phyloP scores from a whole-genome alignment of 2,329 filamentous ascomycete genomes.

The Magnaporthiopsis rhizophila region DNA sequence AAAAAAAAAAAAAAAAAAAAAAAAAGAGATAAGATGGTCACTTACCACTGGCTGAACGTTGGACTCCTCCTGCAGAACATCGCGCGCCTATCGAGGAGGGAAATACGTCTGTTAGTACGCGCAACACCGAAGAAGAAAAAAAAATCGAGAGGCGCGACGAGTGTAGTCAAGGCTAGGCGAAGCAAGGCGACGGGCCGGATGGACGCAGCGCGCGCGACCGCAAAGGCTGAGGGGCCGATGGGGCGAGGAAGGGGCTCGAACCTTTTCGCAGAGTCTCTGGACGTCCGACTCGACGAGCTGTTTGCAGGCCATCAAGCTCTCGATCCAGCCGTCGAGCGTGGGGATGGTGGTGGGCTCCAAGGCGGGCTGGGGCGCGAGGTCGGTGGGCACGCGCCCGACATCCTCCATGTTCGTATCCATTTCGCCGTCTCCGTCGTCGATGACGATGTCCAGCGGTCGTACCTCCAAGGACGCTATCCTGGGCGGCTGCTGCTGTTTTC shows the following conservation, averaged over 20 bases:
- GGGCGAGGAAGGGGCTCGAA: constrained; percentile 32
- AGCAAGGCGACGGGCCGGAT: neutral
- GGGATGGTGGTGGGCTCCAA: constrained; percentile 80
- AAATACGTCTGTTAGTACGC: neutral
- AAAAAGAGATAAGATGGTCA: constrained; percentile 14
- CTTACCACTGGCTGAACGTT: constrained; percentile 97
- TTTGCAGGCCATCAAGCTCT: constrained; percentile 97
- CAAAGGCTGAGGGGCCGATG: neutral
- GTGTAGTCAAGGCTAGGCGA: neutral
- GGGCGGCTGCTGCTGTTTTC: neutral
- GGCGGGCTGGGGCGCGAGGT: constrained; percentile 60
- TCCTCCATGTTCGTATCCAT: constrained; percentile 99
- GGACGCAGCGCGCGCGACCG: neutral
- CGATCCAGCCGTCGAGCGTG: constrained; percentile 96
- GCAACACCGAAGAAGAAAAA: neutral
- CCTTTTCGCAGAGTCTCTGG: constrained; percentile 95
- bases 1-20: neutral
- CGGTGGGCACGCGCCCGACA: constrained; percentile 76
- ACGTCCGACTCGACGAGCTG: constrained; percentile 93
- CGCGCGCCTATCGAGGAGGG: constrained; percentile 59
- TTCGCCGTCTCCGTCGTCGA: constrained; percentile 4
- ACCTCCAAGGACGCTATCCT: neutral
- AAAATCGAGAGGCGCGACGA: neutral
- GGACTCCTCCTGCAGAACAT: constrained; percentile 94
- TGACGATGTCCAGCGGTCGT: neutral